Conservation (phyloP, 148 eudicot species). For the Vaccinium darrowii region DNA sequence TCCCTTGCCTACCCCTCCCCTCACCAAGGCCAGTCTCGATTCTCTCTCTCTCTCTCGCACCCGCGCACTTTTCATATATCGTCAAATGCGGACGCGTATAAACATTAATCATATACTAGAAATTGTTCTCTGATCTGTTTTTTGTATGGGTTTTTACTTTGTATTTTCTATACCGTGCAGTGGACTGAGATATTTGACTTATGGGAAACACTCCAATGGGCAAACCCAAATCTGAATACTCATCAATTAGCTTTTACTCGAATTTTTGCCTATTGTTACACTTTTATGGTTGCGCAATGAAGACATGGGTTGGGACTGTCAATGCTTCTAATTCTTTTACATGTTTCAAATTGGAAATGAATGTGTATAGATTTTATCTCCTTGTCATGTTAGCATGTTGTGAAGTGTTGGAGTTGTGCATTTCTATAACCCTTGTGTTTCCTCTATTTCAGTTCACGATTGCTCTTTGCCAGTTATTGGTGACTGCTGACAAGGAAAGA, state of each 20-base stretch:
- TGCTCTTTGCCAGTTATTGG: conserved; percentile 85
- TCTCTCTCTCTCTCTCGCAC: neutral
- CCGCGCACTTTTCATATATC: neutral
- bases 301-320: neutral
- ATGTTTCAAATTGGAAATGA: neutral
- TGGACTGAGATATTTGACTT: neutral
- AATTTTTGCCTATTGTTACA: neutral
- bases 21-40: conserved; percentile 44
- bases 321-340: neutral
- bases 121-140: neutral
- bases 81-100: neutral
- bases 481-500: conserved; percentile 82
- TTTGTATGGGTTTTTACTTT: neutral
- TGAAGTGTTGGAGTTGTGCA: neutral
- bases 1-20: conserved; percentile 53
- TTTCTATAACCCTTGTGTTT: neutral
- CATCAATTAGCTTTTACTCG: no score
- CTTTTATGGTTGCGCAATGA: neutral
- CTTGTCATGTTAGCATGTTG: neutral
- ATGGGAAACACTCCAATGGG: neutral
- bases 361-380: neutral
- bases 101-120: neutral
- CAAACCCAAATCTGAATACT: no score
- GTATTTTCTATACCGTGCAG: neutral
- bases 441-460: conserved; percentile 61